Conservation (phyloP, 2,329 filamentous ascomycete genomes). For the Hysterium pulicare region DNA sequence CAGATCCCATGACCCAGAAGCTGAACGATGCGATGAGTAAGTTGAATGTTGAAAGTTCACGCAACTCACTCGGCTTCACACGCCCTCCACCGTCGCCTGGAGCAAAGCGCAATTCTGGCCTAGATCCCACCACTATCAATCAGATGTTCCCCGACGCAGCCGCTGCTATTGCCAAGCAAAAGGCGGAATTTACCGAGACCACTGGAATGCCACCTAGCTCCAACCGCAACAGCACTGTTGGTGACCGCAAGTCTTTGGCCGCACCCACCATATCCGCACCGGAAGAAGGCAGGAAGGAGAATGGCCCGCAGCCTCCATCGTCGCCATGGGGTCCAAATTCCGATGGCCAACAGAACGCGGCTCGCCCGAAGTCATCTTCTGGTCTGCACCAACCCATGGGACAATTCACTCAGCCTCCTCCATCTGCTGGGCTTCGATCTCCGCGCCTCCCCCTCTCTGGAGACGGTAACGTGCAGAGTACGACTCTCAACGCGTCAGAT, state of each 20-base stretch:
- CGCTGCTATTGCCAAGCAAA: conserved; percentile 96
- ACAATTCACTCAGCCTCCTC: conserved; percentile 78
- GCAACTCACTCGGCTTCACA: conserved; percentile 71
- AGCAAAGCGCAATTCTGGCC: conserved; percentile 88
- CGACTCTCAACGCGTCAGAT: conserved; percentile 72
- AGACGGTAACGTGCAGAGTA: conserved; percentile 74
- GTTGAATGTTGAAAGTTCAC: conserved; percentile 79
- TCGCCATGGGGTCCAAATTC: conserved; percentile 73
- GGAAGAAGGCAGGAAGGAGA: conserved; percentile 62
- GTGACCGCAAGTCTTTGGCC: conserved; percentile 70
- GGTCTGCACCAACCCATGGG: conserved; percentile 78
- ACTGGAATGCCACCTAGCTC: conserved; percentile 86
- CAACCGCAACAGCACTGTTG: conserved; percentile 85
- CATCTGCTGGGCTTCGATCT: conserved; percentile 74
- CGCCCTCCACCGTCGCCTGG: conserved; percentile 72
- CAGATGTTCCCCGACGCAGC: conserved; percentile 99
- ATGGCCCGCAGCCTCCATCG: conserved; percentile 61
- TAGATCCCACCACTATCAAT: conserved; percentile 90
- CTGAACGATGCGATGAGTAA: conserved; percentile 97
- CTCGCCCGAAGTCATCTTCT: conserved; percentile 73
- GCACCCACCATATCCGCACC: conserved; percentile 72
- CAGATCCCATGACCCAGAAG: conserved; percentile 95
- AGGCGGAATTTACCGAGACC: conserved; percentile 94
- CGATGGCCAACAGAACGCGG: conserved; percentile 54
- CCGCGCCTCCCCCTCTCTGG: conserved; percentile 67